Base-by-base conservation (phyloP, 306 rosid genomes). In the Malus asiatica region DNA sequence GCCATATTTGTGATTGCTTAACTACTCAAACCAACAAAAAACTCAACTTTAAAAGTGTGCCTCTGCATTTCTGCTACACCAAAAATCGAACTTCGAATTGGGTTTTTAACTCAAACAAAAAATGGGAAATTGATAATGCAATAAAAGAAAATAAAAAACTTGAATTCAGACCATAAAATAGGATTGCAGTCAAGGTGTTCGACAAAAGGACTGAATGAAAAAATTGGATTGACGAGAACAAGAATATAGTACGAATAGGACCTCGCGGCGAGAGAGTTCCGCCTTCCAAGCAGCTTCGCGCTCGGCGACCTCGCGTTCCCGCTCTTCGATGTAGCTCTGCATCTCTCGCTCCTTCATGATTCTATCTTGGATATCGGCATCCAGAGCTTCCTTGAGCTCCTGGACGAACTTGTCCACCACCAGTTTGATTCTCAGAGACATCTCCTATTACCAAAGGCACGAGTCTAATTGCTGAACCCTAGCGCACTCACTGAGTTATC, bases 261-360 rank as follows among this genome's bases (percentile, higher is more conserved):
- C 98, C 99, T 95, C 99, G 5, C 99, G 97, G 71, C 99, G 99
- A 72, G 99, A 92, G 82, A 95, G 99, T 80, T 95, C 99, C 33
- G 97, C 97, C 81, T 95, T 95, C 99, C 99, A 95, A 74, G 99
- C 99, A 77, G 99, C 97, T 86, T 95, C 99, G 11, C 99, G 97
- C 82, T 95, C 98, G 32, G 98, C 97, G 62, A 95, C 98, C 78
- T 95, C 99, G 4, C 99, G 99, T 76, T 95, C 99, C 4, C 99
- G 97, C 74, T 95, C 99, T 79, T 92, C 87, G 51, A 95, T 92
- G 68, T 95, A 95, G 85, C 97, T 95, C 85, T 95, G 99, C 99
- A 95, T 95, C 90, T 92, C 99, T 65, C 99, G 88, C 68, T 90
- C 99, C 86, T 92, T 95, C 99, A 92, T 92, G 82, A 90, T 95